Evolutionary conservation across 352 stramenopile genomes (phyloP), one percentile per base, ranked within the genome.

Genomic region (Peronospora farinosa): DNA sequence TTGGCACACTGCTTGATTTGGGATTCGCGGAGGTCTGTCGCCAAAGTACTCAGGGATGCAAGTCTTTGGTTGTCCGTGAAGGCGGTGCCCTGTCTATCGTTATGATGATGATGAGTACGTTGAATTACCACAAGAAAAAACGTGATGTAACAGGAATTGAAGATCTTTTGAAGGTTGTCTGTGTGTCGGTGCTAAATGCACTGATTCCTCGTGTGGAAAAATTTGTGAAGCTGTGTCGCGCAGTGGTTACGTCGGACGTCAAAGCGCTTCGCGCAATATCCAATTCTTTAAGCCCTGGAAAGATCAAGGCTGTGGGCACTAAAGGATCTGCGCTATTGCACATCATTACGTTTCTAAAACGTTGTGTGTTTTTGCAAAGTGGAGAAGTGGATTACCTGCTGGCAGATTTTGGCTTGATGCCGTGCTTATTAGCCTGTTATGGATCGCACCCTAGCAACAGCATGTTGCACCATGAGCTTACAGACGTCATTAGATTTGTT

Each of bases 61-160:
- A 47, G 6, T 65, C 61, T 9, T 67, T 88, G 16, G 69, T 88
- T 31, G 71, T 89, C 30, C 68, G 85, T 56, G 79, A 93, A 65
- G 83, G 78, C 6, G 83, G 83, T 8, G 73, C 83, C n/a, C 60
- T 93, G 4, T 92, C 83, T 7, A 84, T 93, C 16, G 67, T 89
- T 12, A 91, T 93, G 79, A 89, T 86, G 72, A 64, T 92, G 32
- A 88, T 92, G 80, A 78, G 77, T 35, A 86, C 77, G 1, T 45
- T 93, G 23, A 80, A 80, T 3, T 93, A 93, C 40, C 83, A 93
- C 66, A 88, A 88, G 50, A 81, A 82, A 16, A 81, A 86, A 31
- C 83, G 80, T 35, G 83, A 93, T 60, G 53, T 88, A 19, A 89
- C 78, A 0, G 72, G 72, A 10, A 72, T 93, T 30, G 83, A 91